phyloP scores from a whole-genome alignment of 2,329 filamentous ascomycete species.

The Colletotrichum gloeosporioides region DNA sequence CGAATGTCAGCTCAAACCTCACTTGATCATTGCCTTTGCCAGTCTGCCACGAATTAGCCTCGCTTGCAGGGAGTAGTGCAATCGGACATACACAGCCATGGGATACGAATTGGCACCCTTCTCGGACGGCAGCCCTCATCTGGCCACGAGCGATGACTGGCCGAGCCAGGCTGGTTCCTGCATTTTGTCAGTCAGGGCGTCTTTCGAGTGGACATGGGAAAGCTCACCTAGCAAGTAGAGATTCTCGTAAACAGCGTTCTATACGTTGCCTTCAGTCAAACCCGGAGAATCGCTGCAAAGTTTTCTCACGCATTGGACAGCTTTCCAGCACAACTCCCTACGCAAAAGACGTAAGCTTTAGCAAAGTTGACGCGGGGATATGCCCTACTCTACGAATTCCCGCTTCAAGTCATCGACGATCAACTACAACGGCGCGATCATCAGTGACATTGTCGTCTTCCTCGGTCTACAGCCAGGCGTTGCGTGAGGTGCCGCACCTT shows the following conservation, averaged over 20 bases:
- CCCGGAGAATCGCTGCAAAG: no score
- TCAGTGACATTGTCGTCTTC: background rate
- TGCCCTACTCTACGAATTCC: conserved; percentile 68
- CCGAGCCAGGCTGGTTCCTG: conserved; percentile 64
- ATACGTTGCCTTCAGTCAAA: background rate
- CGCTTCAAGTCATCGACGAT: conserved; percentile 66
- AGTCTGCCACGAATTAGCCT: background rate
- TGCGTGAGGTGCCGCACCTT: background rate
- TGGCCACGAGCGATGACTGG: conserved; percentile 70
- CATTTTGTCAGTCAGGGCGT: background rate
- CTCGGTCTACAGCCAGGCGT: background rate
- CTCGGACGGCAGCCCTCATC: conserved; percentile 42
- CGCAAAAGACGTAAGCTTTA: background rate
- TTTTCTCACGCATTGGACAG: conserved; percentile 62
- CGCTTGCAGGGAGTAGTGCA: background rate
- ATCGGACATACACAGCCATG: conserved; percentile 47
- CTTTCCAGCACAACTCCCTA: conserved; percentile 73
- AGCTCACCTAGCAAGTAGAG: conserved; percentile 46
- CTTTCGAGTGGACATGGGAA: no score
- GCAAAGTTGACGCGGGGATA: background rate
- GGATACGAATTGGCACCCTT: conserved; percentile 43
- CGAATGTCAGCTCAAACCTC: conserved; percentile 42
- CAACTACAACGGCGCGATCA: conserved; percentile 33
- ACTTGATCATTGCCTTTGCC: conserved; percentile 35
- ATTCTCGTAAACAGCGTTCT: conserved; percentile 60